Conservation (phyloP, 2,329 filamentous ascomycete genomes). For the Ophiostoma fasciatum region DNA sequence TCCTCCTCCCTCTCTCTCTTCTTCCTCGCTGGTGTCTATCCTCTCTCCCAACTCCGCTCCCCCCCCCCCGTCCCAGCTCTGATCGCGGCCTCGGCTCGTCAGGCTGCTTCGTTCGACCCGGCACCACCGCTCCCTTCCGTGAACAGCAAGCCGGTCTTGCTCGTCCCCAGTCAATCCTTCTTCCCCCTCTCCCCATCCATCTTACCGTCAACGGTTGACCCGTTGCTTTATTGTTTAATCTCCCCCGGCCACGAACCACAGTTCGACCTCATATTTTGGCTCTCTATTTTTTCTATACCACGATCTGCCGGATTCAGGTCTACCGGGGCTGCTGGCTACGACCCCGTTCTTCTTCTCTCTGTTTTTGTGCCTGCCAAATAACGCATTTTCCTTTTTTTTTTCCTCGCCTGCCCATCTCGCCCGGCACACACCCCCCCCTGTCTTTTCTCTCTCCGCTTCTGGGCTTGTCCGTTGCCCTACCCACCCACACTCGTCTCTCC, state of each 20-base stretch:
- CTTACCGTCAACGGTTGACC: background rate
- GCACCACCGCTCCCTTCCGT: conserved; percentile 17
- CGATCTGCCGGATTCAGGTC: too few relatives aligned
- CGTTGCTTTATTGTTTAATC: conserved; percentile 9
- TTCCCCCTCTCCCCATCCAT: conserved; percentile 1
- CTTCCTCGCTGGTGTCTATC: conserved; percentile 1
- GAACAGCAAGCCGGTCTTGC: conserved; percentile 47
- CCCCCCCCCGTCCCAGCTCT: conserved; percentile 6
- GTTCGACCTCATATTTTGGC: background rate
- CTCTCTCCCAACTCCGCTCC: background rate
- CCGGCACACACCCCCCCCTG: background rate
- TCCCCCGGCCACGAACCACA: conserved; percentile 9
- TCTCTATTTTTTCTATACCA: background rate
- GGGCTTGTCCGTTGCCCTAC: too few relatives aligned
- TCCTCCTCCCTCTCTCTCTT: conserved; percentile 9
- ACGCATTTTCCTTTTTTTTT: conserved; percentile 25
- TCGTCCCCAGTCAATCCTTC: conserved; percentile 37
- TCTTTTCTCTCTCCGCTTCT: background rate
- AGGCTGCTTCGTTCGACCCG: too few relatives aligned
- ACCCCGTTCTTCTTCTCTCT: background rate
- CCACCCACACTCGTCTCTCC: conserved; percentile 7
- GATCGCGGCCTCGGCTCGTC: too few relatives aligned
- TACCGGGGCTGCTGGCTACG: conserved; percentile 9
- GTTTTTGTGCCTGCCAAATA: background rate
- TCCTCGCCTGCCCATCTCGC: conserved; percentile 5